Evolutionary conservation across 371 early-diverging fungal genomes (phyloP), one percentile per base, ranked within the genome.

Genomic region (Mortierella sp.): DNA sequence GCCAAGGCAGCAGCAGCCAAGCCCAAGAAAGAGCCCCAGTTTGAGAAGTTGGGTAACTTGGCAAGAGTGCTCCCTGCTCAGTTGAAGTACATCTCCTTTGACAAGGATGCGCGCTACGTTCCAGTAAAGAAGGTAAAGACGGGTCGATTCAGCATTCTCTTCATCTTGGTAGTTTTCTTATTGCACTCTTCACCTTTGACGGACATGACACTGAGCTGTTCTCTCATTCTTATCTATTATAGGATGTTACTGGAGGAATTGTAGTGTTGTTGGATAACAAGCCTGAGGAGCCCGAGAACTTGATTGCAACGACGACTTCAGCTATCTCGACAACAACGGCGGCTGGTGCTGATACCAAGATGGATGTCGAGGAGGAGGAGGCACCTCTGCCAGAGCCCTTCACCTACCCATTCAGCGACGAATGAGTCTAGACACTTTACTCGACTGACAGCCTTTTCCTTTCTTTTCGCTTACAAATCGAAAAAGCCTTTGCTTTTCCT

Each of bases 61-160:
- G 88, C 96, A 24, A 92, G 99, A 9, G 94, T 99, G 44, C 86
- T 97, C 6, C 98, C 97, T 31, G 86, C 91, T 65, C 99, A 99
- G 85, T 89, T 95, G 71, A 92, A 94, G 87, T 91, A 92, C 74
- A 91, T 98, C 76, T 87, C 90, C 26, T 97, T 97, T 88, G 93
- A 94, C 67, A 92, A 93, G 39, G 93, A 93, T 65, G 86, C 94
- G 19, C 92, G 98, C 68, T 99, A 97, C 85, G 87, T 89, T 45
- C 98, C 99, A 39, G 91, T 98, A 67, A 97, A 96, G 88, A 90
- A 91, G 86, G 92, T 87, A 85, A 61, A 45, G 8, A 22, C 39
- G 19, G n/a, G 10, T 11, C 29, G 34, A 26, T 7, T 14, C 19
- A 45, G 14, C n/a, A 0, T 31, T 24, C 24, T 22, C 22, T 14